These are phyloP conservation scores for Pythium phragmiticola DNA, from an alignment of 352 stramenopile genomes.

Conservation along the genomic window DNA sequence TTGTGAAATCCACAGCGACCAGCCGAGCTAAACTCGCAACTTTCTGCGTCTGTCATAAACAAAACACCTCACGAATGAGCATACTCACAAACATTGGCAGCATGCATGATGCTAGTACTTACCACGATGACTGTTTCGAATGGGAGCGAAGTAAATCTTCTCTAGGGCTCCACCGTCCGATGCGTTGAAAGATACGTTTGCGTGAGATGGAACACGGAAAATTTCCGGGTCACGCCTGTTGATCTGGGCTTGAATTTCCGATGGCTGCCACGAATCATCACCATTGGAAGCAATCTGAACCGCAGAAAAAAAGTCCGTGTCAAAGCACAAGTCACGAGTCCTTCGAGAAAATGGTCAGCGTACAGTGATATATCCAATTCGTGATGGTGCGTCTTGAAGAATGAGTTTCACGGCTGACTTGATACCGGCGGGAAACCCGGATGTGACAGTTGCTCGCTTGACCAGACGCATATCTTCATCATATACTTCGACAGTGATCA, in stretches of 20 bases:
- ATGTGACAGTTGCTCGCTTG: slow-evolving; percentile 1
- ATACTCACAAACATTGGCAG: background rate
- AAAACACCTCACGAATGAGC: background rate
- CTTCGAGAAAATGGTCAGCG: background rate
- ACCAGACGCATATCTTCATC: slow-evolving; percentile 18
- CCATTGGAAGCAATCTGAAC: slow-evolving; percentile 12
- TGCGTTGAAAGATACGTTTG: slow-evolving; percentile 8
- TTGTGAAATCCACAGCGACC: slow-evolving; percentile 28
- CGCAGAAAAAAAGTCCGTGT: background rate
- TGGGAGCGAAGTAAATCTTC: slow-evolving; percentile 14
- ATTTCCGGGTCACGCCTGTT: slow-evolving; percentile 13
- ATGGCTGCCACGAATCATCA: slow-evolving; percentile 18
- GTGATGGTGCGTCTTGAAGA: slow-evolving; percentile 6
- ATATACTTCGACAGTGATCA: slow-evolving; percentile 19
- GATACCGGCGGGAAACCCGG: background rate
- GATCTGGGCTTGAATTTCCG: slow-evolving; percentile 26
- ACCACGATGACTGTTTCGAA: background rate
- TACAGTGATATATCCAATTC: slow-evolving; percentile 23
- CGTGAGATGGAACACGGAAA: slow-evolving; percentile 9
- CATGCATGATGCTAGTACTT: background rate
- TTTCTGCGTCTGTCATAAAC: background rate
- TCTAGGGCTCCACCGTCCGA: background rate
- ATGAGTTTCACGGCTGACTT: slow-evolving; percentile 17
- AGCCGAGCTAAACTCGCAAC: slow-evolving; percentile 9
- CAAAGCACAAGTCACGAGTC: background rate